Base-by-base conservation (phyloP, 108 stramenopile species). In the Pseudonitzschia multiseries region DNA sequence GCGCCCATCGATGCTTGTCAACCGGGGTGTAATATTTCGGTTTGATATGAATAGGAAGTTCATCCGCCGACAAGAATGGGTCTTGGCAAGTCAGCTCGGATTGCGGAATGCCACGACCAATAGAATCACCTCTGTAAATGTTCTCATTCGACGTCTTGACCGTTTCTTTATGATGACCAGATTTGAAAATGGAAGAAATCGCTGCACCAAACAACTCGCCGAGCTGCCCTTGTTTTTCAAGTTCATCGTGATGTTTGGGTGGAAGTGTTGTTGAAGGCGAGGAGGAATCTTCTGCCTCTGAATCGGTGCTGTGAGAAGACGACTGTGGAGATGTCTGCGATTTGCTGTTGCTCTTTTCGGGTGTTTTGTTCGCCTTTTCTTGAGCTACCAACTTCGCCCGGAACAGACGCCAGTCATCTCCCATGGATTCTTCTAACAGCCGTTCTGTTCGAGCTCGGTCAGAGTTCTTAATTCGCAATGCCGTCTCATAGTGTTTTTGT, bases 1-100 rank as follows among this genome's bases (percentile, higher is more conserved):
- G 93, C 15, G 93, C 93, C 93, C 93, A 94, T 41, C 93, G 83
- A 71, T 91, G 93, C 75, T 87, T 87, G 77, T 90, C 73, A 56
- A 92, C 68, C 13, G 74, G 69, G 9, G 81, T 78, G 20, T 81
- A 75, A 18, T 78, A 64, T 36, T 79, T 71, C 31, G 76, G 64
- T 52, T 89, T 80, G 52, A 89, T 80, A 18, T 88, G 76, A 67
- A 90, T 79, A 50, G 87, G 93, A 31, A 90, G 79, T 73, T 93
- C 90, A 65, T 77, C 93, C 18, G 80, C 87, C 13, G 79, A 74
- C 26, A 91, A 79, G 75, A 93, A 93, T 20, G 93, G 93, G 76
- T 93, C 93, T 51, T 81, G 76, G 56, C 81, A 87, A 6, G 79
- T 28, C 24, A 76, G 53, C 8, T 68, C 64, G 32, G 65, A 24